Base-by-base conservation (phyloP, 202 grass and related monocot genomes). In the Hordeum pubiflorum region DNA sequence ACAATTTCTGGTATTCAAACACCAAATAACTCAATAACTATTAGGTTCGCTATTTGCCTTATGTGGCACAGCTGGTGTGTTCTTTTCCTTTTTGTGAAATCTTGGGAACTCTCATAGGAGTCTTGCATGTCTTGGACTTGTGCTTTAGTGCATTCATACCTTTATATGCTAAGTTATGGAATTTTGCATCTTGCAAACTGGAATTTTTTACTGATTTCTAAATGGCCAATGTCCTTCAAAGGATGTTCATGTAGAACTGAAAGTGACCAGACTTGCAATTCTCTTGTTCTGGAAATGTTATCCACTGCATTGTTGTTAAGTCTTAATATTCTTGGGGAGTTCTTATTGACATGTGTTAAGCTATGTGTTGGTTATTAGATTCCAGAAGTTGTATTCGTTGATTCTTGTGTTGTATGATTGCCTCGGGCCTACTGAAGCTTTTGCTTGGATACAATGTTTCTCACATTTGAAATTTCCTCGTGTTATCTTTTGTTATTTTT, bases 201-300 rank as follows among this genome's bases (percentile, higher is more conserved):
- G 66, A 72, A 60, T 40, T 15, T 23, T 69, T 34, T 29, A n/a
- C 46, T 14, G 3, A 22, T 44, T 18, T 68, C 6, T 39, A 50
- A 80, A 57, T 13, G 32, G 32, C 6, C 27, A 32, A 58, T 58
- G 63, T 31, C 48, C 63, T 41, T 68, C 17, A 39, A 79, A 64
- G 41, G 40, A 23, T 79, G 27, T 44, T 46, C 15, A 38, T 52
- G n/a, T 67, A 79, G 48, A 48, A 24, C 15, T 69, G 48, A n/a
- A 39, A 69, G 78, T 69, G 48, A 38, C 36, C 63, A 80, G 32
- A 27, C 63, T 69, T 80, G 13, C 21, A 80, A 17, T 66, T 67
- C 67, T 34, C 43, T 79, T 66, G 76, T 79, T 79, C n/a, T 37
- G 20, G n/a, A 79, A 33, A 81, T 15, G 40, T 39, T 52, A 29